These are phyloP conservation scores for Plasmopara viticola DNA, from an alignment of 352 stramenopile genomes.

Conservation along the genomic window DNA sequence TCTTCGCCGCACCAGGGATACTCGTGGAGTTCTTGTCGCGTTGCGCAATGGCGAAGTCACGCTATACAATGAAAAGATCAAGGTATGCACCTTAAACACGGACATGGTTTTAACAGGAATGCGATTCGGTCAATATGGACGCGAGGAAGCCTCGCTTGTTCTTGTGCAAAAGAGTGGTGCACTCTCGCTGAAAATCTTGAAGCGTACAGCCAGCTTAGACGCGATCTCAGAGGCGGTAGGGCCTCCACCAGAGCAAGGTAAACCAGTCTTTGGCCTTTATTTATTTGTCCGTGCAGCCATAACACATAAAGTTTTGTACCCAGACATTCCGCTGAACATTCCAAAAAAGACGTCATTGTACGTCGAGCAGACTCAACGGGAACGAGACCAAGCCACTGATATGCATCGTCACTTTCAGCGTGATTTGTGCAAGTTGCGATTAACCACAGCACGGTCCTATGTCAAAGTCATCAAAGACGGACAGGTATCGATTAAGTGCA, in stretches of 20 bases:
- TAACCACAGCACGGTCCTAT: conserved; percentile 83
- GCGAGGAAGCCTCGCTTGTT: conserved; percentile 83
- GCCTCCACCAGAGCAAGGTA: conserved; percentile 79
- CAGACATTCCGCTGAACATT: conserved; percentile 88
- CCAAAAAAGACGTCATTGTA: conserved; percentile 93
- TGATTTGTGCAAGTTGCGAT: conserved; percentile 84
- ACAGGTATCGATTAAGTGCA: conserved; percentile 29
- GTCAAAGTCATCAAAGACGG: conserved; percentile 89
- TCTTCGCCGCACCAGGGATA: conserved; percentile 65
- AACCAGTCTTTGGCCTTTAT: background rate
- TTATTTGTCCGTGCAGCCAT: background rate
- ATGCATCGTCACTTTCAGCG: conserved; percentile 91
- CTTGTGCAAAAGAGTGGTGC: conserved; percentile 75
- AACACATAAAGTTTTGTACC: background rate
- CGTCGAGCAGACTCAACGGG: conserved; percentile 89
- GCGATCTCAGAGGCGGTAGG: conserved; percentile 63
- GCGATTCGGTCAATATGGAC: conserved; percentile 81
- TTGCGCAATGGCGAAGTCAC: conserved; percentile 80
- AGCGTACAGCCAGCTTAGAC: conserved; percentile 77
- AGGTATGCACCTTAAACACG: conserved; percentile 64
- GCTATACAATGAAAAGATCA: conserved; percentile 87
- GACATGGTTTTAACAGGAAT: conserved; percentile 71
- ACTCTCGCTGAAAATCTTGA: conserved; percentile 85
- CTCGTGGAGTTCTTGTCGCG: conserved; percentile 74
- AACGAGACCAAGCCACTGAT: conserved; percentile 83